Base-by-base conservation (phyloP, 306 rosid species). In the Fragaria ananassa region DNA sequence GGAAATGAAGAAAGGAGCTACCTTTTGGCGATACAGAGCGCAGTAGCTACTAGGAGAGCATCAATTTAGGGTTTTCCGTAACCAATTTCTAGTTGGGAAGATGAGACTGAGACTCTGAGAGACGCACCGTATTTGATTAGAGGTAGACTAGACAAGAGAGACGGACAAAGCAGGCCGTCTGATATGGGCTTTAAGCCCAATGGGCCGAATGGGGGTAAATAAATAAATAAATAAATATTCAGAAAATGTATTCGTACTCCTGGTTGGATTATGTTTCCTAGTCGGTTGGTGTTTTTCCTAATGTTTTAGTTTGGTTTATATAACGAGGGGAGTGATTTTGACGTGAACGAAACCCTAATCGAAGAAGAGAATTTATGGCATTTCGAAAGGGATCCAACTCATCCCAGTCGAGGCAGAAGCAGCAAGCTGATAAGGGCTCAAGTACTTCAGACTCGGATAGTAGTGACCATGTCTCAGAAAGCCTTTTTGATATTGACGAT, bases 11-110 rank as follows among this genome's bases (percentile, higher is more conserved):
- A 72, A 39, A 72, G 49, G 5, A 54, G 29, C 42, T 53, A 72
- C 76, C 76, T 54, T 10, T 23, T 0, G 64, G 31, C 3, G 37
- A 70, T 8, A 19, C 25, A 49, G 51, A 72, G 50, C 35, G 12
- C 64, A 11, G 47, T 54, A 5, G 45, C 12, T 9, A 2, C 68
- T 41, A 42, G 1, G 67, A 42, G 3, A 25, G 41, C 77, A 73
- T n/a, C 68, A 44, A 42, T 1, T 73, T 73, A 42, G 56, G 77
- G 77, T 57, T 73, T 73, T 15, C 42, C 8, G 15, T 8, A n/a
- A 23, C 37, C 10, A 2, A 9, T 58, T 73, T 58, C 56, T 42
- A 23, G 39, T 21, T 56, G 76, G 23, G 0, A 46, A 50, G 63
- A 51, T 31, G 74, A 35, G 35, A 29, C 23, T 3, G 42, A 62